Base-by-base conservation (phyloP, 2,329 filamentous ascomycete genomes). In the Volutella citrinella region DNA sequence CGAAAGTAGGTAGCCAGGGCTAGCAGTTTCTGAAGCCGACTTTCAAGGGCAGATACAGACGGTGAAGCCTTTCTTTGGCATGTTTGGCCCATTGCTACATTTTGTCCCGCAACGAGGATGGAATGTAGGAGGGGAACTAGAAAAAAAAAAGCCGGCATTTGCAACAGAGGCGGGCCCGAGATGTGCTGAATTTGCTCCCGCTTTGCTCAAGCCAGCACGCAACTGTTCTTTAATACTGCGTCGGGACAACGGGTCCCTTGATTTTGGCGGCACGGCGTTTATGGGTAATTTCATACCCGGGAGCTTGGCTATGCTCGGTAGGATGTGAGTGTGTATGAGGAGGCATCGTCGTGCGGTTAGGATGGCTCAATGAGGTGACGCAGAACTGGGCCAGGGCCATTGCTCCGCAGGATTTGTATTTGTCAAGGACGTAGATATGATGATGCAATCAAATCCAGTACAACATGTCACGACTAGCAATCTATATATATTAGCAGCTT, bases 251-350 rank as follows among this genome's bases (percentile, higher is more conserved):
- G 26, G 24, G 46, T 49, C 50, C 51, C 42, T 49, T 27, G 45
- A 36, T 40, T 47, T 48, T 41, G 41, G 48, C 46, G 45, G 45
- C 48, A 51, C 37, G 51, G 51, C 51, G 51, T 54, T 54, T 45
- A 45, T 42, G 50, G 48, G 50, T 44, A n/a, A 38, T 44, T 49
- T 52, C 45, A 22, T 22, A 22, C 12, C 20, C 20, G 8, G 20
- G 9, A 12, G 20, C 20, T 9, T 22, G 8, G 20, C 20, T 22
- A n/a, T n/a, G n/a, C n/a, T n/a, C n/a, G n/a, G n/a, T n/a, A n/a
- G n/a, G n/a, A n/a, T n/a, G n/a, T n/a, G n/a, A n/a, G n/a, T n/a
- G n/a, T n/a, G n/a, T n/a, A n/a, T n/a, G n/a, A n/a, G n/a, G n/a
- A n/a, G n/a, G n/a, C n/a, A n/a, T n/a, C n/a, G n/a, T n/a, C n/a